Evolutionary conservation across 306 rosid genomes (phyloP).

Genomic region (Macrotyloma uniflorum): DNA sequence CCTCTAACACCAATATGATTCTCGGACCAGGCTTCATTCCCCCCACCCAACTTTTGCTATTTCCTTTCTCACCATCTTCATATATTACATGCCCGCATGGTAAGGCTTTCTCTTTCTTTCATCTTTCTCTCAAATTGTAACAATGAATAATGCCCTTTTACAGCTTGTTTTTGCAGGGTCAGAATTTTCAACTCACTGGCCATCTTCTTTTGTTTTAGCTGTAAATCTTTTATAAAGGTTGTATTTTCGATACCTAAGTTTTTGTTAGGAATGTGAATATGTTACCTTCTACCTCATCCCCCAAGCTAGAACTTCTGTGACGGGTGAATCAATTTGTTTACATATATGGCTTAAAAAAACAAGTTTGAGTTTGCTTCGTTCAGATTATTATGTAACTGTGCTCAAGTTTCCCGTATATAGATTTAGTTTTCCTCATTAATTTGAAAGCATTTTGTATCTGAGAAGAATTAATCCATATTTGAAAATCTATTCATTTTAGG

Average conservation of each 20-base stretch:
- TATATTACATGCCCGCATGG: background rate
- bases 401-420: background rate
- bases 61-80: background rate
- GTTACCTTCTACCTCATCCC: background rate
- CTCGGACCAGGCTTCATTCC: conserved; percentile 97
- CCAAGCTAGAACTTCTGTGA: background rate
- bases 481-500: background rate
- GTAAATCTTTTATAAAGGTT: background rate
- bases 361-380: background rate
- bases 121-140: background rate
- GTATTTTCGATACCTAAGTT: background rate
- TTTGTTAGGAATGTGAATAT: background rate
- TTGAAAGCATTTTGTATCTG: background rate
- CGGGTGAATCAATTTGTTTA: background rate
- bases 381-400: background rate
- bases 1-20: conserved; percentile 41
- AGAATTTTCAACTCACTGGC: background rate
- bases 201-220: background rate
- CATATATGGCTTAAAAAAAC: background rate
- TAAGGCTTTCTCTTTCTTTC: conserved; percentile 38
- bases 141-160: background rate
- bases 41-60: conserved; percentile 56
- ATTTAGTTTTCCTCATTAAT: background rate
- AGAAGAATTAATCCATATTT: background rate
- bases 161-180: background rate